These are phyloP conservation scores for Tetrahymena elliotti DNA, from an alignment of 73 alveolate species.

Conservation along the genomic window DNA sequence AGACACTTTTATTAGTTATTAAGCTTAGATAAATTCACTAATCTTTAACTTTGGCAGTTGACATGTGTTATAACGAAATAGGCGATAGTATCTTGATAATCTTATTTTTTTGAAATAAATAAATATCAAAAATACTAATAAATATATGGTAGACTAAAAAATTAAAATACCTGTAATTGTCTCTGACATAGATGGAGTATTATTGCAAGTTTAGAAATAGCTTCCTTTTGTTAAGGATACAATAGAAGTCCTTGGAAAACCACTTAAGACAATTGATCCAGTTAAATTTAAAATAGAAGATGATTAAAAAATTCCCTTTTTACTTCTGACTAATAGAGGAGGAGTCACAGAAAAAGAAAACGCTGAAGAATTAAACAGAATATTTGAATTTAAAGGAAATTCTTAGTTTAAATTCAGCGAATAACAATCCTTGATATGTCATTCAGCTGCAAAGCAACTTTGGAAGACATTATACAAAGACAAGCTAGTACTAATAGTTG, in stretches of 20 bases:
- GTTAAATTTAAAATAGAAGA: not conserved
- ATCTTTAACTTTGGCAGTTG: no score
- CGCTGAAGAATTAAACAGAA: constrained; percentile 41
- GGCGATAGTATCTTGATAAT: no score
- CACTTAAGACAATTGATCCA: not conserved
- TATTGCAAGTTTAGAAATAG: constrained; percentile 42
- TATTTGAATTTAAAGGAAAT: constrained; percentile 8
- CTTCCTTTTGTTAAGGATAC: constrained; percentile 27
- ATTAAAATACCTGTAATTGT: constrained; percentile 60
- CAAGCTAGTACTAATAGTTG: constrained; percentile 44
- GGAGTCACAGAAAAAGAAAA: constrained; percentile 52
- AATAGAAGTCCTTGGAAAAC: not conserved
- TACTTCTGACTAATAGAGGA: constrained; percentile 67
- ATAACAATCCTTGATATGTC: constrained; percentile 46
- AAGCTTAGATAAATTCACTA: no score
- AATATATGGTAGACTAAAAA: not conserved
- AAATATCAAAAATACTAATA: not conserved
- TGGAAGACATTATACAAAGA: constrained; percentile 31
- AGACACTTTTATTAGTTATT: no score
- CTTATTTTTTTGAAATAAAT: not conserved
- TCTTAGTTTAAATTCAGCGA: not conserved
- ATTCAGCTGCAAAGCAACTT: constrained; percentile 50
- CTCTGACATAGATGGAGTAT: constrained; percentile 70
- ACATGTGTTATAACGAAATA: no score
- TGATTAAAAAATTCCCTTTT: constrained; percentile 40